These are phyloP conservation scores for Tetracladium setigerum DNA, from an alignment of 495 filamentous ascomycete species.

Conservation along the genomic window DNA sequence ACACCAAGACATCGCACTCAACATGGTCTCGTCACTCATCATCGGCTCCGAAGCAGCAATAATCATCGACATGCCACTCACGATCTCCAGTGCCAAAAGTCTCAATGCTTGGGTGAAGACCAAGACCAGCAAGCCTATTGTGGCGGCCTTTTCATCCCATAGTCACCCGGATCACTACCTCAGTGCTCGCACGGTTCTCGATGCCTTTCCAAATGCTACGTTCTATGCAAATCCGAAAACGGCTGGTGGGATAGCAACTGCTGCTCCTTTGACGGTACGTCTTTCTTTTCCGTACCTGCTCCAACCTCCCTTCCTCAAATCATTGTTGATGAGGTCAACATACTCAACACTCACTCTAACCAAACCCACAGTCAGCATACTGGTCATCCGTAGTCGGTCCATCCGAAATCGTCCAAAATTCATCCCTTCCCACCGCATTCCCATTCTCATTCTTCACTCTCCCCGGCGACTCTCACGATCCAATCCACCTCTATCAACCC, in stretches of 20 bases:
- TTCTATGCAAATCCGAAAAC: constrained; percentile 27
- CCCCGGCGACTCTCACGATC: constrained; percentile 17
- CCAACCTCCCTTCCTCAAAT: constrained; percentile 24
- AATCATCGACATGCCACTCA: not conserved
- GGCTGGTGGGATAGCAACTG: too few species aligned
- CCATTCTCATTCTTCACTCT: constrained; percentile 21
- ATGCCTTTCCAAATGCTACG: constrained; percentile 19
- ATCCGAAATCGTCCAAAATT: constrained; percentile 20
- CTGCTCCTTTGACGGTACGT: too few species aligned
- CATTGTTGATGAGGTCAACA: constrained; percentile 27
- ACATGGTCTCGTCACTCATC: not conserved
- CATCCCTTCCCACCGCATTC: constrained; percentile 22
- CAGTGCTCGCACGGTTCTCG: constrained; percentile 25
- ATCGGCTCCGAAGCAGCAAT: not conserved
- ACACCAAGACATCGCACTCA: too few species aligned
- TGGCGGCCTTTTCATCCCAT: constrained; percentile 27
- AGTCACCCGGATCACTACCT: constrained; percentile 31
- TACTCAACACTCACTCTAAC: too few species aligned
- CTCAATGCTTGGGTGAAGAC: constrained; percentile 18
- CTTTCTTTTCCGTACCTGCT: too few species aligned
- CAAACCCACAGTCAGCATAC: too few species aligned
- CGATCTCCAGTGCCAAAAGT: constrained; percentile 18
- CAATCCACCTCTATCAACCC: constrained; percentile 16
- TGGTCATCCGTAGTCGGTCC: constrained; percentile 22
- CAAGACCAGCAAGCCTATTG: constrained; percentile 12